These are phyloP conservation scores for Salix brachista DNA, from an alignment of 345 rosid species.

Conservation along the genomic window DNA sequence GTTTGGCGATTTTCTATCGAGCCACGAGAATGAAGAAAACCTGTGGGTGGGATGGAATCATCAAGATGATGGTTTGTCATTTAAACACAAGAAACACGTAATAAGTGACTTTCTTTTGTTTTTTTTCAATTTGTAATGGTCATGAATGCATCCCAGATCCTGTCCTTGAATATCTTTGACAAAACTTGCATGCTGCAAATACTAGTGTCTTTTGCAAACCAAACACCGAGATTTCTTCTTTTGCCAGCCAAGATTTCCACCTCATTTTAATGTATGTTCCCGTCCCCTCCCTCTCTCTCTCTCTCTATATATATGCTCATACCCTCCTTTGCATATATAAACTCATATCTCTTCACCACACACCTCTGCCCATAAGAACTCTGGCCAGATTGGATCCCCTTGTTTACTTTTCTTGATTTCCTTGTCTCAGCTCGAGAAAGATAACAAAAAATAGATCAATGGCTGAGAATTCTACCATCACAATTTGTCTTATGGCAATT, in stretches of 20 bases:
- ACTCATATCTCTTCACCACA: background rate
- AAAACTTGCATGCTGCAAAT: background rate
- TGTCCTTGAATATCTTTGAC: slow-evolving; percentile 19
- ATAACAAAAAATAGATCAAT: slow-evolving; percentile 6
- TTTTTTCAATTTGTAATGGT: background rate
- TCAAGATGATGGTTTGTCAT: slow-evolving; percentile 7
- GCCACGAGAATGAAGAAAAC: slow-evolving; percentile 25
- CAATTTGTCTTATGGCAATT: slow-evolving; percentile 20
- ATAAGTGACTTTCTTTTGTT: background rate
- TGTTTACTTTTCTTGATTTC: background rate
- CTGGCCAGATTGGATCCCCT: background rate
- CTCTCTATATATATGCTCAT: slow-evolving; percentile 6
- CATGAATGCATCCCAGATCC: slow-evolving; percentile 7
- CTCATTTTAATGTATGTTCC: slow-evolving; percentile 23
- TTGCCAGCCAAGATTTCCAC: background rate
- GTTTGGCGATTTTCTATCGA: background rate
- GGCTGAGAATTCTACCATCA: slow-evolving; percentile 24
- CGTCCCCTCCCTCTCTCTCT: background rate
- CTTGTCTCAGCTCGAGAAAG: background rate
- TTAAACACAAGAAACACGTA: slow-evolving; percentile 6
- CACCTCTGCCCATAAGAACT: background rate
- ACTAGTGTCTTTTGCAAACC: slow-evolving; percentile 22
- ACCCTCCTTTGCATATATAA: background rate
- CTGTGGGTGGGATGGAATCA: slow-evolving; percentile 29
- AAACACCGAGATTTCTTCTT: background rate